A percentile compares a stretch with the other conserved stretches of the same genome.
phyloP scores from a whole-genome alignment of 805 yeast species.

The Kodamaea neixiangensis region DNA sequence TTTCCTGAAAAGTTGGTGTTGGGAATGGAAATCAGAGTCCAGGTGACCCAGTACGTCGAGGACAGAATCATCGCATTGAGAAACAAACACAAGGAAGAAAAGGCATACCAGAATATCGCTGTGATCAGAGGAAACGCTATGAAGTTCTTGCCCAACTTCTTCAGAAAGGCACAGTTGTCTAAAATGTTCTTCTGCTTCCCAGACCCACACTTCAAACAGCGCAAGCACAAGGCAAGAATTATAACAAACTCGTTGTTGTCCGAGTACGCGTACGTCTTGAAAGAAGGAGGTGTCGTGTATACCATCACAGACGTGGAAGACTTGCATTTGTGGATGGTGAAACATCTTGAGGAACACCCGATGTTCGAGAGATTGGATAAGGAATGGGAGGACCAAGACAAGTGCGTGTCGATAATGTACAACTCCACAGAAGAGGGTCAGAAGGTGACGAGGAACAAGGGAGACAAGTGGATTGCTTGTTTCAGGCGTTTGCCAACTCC shows the following conservation, averaged over 20 bases:
- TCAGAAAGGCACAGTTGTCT: conserved; percentile 74
- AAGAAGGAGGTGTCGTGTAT: conserved; percentile 84
- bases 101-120: conserved; percentile 76
- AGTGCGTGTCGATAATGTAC: conserved; percentile 84
- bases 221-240: conserved; percentile 97
- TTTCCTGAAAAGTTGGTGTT: conserved; percentile 74
- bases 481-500: conserved; percentile 73
- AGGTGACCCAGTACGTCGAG: conserved; percentile 95
- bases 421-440: conserved; percentile 98
- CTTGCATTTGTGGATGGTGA: conserved; percentile 94
- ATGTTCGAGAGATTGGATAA: conserved; percentile 75
- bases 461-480: conserved; percentile 86
- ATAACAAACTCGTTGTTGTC: conserved; percentile 84
- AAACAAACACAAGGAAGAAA: conserved; percentile 43
- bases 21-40: conserved; percentile 98
- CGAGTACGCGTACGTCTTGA: conserved; percentile 89
- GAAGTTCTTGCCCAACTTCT: conserved; percentile 96
- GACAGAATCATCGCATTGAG: conserved; percentile 91
- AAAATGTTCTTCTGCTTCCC: conserved; percentile 99
- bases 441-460: conserved; percentile 89
- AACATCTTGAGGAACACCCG: conserved; percentile 88
- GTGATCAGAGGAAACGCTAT: conserved; percentile 95
- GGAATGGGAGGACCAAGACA: conserved; percentile 80
- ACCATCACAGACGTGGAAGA: conserved; percentile 96
- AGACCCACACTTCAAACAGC: conserved; percentile 97